Evolutionary conservation across 2,329 filamentous ascomycete genomes (phyloP), one percentile per base, ranked within the genome.

Genomic region (Ceratocystis destructans): DNA sequence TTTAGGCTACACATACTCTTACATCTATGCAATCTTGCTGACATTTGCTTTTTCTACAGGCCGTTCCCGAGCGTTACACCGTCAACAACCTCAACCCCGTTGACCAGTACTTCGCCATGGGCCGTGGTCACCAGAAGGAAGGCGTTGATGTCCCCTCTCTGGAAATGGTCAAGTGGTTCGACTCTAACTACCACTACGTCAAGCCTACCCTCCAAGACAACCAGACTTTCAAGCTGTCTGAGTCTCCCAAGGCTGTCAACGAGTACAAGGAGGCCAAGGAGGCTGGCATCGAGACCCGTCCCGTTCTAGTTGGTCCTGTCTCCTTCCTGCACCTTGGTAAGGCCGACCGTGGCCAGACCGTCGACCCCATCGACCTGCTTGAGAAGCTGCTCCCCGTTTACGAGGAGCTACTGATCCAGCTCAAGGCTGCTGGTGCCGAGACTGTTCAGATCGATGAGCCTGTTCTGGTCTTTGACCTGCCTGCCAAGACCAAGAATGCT

Each of bases 81-180:
- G 89, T 88, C 81, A 86, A 94, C 80, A 87, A 87, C 73, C 90
- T 99, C 71, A 81, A 93, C 79, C 79, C 84, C 71, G 82, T 99
- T 77, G 94, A 99, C 81, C 87, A 96, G 82, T 97, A 96, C 87
- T 99, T 99, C 76, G 94, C 94, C 79, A 96, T 99, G 90, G 94
- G 94, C 75, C 90, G 94, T 87, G 94, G 94, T 76, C 92, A 95
- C 81, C 94, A 99, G 82, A 95, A 90, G 86, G 85, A 87, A 75
- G 85, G 89, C 78, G 83, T 97, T 73, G 94, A 99, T 79, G 94
- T 97, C 71, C 90, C 93, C 73, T 85, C 83, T 75, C 82, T 96
- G 79, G 94, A 99, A 85, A 99, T 99, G 94, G 94, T 99, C 74
- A 99, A 99, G 85, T 99, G 94, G 94, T 99, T 99, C 77, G 94